phyloP scores from a whole-genome alignment of 805 yeast genomes.

The Ogataea methanolica region DNA sequence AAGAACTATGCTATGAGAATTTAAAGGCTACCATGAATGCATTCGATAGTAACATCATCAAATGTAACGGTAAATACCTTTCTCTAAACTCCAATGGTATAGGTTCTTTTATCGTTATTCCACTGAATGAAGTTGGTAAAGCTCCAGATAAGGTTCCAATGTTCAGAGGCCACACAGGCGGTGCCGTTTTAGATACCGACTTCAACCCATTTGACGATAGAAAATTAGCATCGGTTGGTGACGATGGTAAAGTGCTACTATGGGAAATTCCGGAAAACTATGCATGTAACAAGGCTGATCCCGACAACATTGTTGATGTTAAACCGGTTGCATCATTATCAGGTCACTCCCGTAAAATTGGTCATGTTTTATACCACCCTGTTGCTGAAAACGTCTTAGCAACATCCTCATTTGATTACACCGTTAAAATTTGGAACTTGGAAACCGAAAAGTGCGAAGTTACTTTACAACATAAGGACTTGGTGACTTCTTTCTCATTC shows the following conservation, averaged over 20 bases:
- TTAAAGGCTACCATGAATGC: slow-evolving; percentile 83
- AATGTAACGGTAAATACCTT: slow-evolving; percentile 80
- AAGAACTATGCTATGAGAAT: slow-evolving; percentile 70
- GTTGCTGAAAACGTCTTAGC: slow-evolving; percentile 83
- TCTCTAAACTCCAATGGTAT: slow-evolving; percentile 92
- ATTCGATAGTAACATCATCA: slow-evolving; percentile 90
- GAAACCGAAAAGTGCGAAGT: slow-evolving; percentile 65
- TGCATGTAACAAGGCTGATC: slow-evolving; percentile 55
- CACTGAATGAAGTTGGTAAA: slow-evolving; percentile 81
- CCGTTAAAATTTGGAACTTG: slow-evolving; percentile 88
- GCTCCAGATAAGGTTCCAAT: slow-evolving; percentile 90
- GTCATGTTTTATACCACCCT: slow-evolving; percentile 88
- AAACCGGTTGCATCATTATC: slow-evolving; percentile 63
- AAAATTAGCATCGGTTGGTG: slow-evolving; percentile 74
- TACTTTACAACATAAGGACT: slow-evolving; percentile 80
- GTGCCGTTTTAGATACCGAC: slow-evolving; percentile 91
- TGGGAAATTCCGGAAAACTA: slow-evolving; percentile 88
- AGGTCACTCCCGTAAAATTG: slow-evolving; percentile 94
- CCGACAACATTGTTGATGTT: slow-evolving; percentile 57
- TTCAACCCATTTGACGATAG: slow-evolving; percentile 87
- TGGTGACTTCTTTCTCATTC: slow-evolving; percentile 90
- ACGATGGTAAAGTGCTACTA: slow-evolving; percentile 71
- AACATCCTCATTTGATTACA: slow-evolving; percentile 84
- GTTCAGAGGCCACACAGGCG: slow-evolving; percentile 95
- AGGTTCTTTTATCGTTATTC: slow-evolving; percentile 95